Percentiles rank a stretch among this genome's conserved stretches.
These are phyloP conservation scores for Lactarius trivialis DNA, from an alignment of 768 basidiomycete species.

Conservation along the genomic window DNA sequence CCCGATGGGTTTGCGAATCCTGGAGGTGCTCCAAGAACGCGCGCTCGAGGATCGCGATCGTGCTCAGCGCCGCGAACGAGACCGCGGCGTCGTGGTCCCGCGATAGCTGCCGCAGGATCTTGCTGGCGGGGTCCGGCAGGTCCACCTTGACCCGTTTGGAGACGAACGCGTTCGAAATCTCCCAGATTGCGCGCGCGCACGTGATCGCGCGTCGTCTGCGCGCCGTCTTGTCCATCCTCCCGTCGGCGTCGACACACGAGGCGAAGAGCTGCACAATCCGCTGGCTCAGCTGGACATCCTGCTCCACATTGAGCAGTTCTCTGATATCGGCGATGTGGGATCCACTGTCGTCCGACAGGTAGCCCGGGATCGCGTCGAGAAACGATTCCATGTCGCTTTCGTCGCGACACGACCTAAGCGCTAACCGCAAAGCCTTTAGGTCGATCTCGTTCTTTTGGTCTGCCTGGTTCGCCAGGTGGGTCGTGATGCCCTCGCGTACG, in stretches of 20 bases:
- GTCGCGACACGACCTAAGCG: background rate
- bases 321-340: constrained; percentile 1
- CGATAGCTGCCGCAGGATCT: background rate
- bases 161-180: constrained; percentile 7
- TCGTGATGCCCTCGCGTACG: background rate
- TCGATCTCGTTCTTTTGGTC: background rate
- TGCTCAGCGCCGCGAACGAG: constrained; percentile 3
- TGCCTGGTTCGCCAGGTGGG: background rate
- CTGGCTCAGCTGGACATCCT: background rate
- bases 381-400: background rate
- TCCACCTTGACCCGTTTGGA: background rate
- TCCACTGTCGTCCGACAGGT: background rate
- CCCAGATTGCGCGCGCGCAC: constrained; percentile 10
- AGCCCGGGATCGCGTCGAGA: constrained; percentile 7
- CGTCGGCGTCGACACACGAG: constrained; percentile 3
- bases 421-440: background rate
- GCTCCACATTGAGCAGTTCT: background rate
- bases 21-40: background rate
- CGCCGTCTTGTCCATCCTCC: constrained; percentile 3
- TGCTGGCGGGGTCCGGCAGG: background rate
- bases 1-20: background rate
- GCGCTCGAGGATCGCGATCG: background rate
- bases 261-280: constrained; percentile 4
- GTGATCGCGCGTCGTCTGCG: constrained; percentile 14
- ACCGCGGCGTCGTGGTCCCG: constrained; percentile 2